Evolutionary conservation across 345 rosid species (phyloP).

Genomic region (Gossypioides kirkii): DNA sequence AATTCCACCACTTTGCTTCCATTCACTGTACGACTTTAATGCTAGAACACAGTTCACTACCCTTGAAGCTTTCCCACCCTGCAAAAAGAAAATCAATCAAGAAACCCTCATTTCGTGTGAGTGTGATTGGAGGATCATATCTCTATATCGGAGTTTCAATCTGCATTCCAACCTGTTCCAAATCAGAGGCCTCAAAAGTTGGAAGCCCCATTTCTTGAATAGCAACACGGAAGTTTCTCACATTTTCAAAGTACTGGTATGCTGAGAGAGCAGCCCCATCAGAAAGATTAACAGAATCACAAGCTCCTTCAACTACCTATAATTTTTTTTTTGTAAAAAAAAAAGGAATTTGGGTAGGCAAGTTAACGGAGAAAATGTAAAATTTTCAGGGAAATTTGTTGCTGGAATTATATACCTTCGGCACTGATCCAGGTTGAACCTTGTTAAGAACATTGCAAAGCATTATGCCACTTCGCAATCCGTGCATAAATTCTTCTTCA

Average conservation of each 20-base stretch:
- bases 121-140: neutral
- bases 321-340: too few relatives aligned
- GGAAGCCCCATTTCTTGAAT: conserved; percentile 78
- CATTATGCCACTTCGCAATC: conserved; percentile 82
- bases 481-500: conserved; percentile 90
- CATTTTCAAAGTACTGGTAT: conserved; percentile 83
- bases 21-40: conserved; percentile 68
- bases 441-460: conserved; percentile 87
- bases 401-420: conserved; percentile 41
- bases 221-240: conserved; percentile 79
- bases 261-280: conserved; percentile 96
- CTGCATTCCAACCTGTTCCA: conserved; percentile 56
- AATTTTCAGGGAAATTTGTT: neutral
- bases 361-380: neutral
- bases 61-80: conserved; percentile 84
- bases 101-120: neutral
- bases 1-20: conserved; percentile 69
- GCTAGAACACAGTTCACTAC: conserved; percentile 77
- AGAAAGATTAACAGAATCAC: conserved; percentile 53
- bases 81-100: conserved; percentile 8
- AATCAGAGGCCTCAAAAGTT: conserved; percentile 84
- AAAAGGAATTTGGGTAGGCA: neutral
- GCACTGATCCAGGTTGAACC: conserved; percentile 73
- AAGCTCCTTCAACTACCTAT: conserved; percentile 79
- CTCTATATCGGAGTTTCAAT: neutral